These are phyloP conservation scores for Mycosphaerella arachidis DNA, from an alignment of 2,329 filamentous ascomycete genomes.

Conservation along the genomic window DNA sequence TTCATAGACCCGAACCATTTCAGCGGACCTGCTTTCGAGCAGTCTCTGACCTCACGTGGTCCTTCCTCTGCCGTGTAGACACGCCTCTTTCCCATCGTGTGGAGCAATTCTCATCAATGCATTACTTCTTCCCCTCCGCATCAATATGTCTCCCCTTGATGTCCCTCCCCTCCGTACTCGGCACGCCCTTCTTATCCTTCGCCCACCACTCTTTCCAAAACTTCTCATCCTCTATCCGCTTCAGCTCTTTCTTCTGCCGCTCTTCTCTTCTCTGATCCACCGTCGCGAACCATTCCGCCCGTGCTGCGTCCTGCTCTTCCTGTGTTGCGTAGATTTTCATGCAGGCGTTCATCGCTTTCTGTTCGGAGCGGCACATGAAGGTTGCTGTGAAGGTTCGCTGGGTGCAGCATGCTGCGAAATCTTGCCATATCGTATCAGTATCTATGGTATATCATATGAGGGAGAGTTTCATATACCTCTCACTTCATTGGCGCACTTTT, in stretches of 20 bases:
- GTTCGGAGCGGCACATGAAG: slow-evolving; percentile 75
- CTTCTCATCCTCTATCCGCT: slow-evolving; percentile 41
- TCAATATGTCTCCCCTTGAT: slow-evolving; percentile 11
- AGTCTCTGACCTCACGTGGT: too few relatives aligned
- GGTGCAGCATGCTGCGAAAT: slow-evolving; percentile 85
- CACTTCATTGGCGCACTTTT: slow-evolving; percentile 61
- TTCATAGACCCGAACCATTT: not conserved
- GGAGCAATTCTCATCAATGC: too few relatives aligned
- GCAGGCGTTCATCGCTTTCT: slow-evolving; percentile 86
- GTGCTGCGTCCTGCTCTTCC: slow-evolving; percentile 77
- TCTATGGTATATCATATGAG: not conserved
- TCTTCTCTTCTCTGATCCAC: slow-evolving; percentile 66
- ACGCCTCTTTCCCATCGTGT: too few relatives aligned
- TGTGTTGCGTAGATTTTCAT: slow-evolving; percentile 85
- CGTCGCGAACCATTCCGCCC: slow-evolving; percentile 87
- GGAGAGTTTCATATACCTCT: slow-evolving; percentile 34
- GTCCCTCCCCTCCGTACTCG: slow-evolving; percentile 14
- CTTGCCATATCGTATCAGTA: slow-evolving; percentile 45
- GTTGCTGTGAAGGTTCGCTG: slow-evolving; percentile 82
- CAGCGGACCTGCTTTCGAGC: too few relatives aligned
- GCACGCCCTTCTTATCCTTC: slow-evolving; percentile 29
- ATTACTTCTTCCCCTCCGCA: not conserved
- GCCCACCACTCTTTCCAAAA: slow-evolving; percentile 52
- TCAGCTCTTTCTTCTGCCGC: slow-evolving; percentile 53
- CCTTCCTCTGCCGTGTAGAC: too few relatives aligned